These are phyloP conservation scores for Penicillium fuscoglaucum DNA, from an alignment of 2,329 filamentous ascomycete species.

Conservation along the genomic window DNA sequence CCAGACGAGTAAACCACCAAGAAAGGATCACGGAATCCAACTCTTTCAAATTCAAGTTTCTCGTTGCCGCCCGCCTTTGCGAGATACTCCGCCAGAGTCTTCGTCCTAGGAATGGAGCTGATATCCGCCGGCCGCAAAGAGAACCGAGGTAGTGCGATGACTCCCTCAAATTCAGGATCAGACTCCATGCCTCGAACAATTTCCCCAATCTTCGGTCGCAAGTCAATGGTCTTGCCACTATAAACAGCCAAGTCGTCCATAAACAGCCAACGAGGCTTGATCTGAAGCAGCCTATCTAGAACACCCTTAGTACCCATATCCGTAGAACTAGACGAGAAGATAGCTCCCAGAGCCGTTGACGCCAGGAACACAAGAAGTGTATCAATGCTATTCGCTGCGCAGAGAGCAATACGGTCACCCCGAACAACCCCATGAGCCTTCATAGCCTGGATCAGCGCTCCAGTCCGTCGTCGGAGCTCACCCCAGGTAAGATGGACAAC, in stretches of 20 bases:
- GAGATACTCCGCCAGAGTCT: constrained; percentile 12
- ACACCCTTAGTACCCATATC: constrained; percentile 82
- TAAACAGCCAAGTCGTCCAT: constrained; percentile 79
- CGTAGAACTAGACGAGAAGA: constrained; percentile 75
- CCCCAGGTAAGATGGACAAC: constrained; percentile 63
- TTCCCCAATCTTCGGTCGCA: constrained; percentile 69
- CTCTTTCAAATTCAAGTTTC: constrained; percentile 56
- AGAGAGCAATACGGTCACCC: constrained; percentile 74
- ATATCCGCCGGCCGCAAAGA: constrained; percentile 14
- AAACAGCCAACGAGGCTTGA: constrained; percentile 77
- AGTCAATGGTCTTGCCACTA: constrained; percentile 72
- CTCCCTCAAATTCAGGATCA: constrained; percentile 60
- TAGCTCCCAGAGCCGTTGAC: constrained; percentile 66
- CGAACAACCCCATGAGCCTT: constrained; percentile 63
- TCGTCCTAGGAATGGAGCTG: constrained; percentile 5
- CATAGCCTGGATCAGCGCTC: constrained; percentile 64
- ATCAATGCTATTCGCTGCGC: constrained; percentile 73
- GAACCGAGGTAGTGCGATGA: constrained; percentile 19
- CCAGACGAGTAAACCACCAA: constrained; percentile 76
- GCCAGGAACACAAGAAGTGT: constrained; percentile 72
- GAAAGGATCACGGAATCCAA: constrained; percentile 73
- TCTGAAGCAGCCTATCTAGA: constrained; percentile 71
- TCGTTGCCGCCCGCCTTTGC: constrained; percentile 25
- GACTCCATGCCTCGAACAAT: constrained; percentile 63
- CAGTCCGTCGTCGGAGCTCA: constrained; percentile 62